Conservation (phyloP, 257 asterid genomes). For the Ophiorrhiza pumila region DNA sequence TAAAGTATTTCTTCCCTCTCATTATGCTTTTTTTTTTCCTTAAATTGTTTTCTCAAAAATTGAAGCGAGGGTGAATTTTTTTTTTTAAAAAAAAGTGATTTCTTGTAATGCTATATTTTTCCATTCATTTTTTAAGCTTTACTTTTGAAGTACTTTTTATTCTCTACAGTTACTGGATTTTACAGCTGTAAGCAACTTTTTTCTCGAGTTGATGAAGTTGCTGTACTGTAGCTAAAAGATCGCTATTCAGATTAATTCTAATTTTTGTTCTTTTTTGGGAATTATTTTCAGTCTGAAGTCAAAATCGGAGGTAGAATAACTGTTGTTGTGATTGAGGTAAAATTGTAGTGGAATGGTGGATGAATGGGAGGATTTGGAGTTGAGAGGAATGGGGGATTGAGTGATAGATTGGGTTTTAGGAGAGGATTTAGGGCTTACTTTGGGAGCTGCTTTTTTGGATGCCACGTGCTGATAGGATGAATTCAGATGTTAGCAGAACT, state of each 20-base stretch:
- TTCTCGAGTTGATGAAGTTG: constrained; percentile 6
- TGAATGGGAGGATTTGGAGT: constrained; percentile 41
- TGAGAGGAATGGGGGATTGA: constrained; percentile 9
- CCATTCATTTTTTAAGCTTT: not conserved
- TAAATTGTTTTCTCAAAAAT: not conserved
- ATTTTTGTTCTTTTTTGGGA: not conserved
- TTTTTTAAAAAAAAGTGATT: no score
- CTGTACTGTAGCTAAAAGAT: constrained; percentile 9
- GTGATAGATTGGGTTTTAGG: not conserved
- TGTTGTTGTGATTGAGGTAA: not conserved
- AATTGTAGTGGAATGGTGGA: constrained; percentile 25
- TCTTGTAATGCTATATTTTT: not conserved
- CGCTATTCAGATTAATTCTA: not conserved
- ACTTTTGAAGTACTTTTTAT: not conserved
- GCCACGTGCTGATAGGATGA: constrained; percentile 63
- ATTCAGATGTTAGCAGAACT: constrained; percentile 55
- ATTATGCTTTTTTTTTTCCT: not conserved
- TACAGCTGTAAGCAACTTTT: constrained; percentile 7
- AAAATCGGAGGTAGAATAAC: constrained; percentile 3
- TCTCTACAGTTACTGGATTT: constrained; percentile 8
- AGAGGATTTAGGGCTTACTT: constrained; percentile 36
- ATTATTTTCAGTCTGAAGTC: not conserved
- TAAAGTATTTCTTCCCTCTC: constrained; percentile 6
- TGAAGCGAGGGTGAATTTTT: not conserved
- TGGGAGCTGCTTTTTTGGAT: constrained; percentile 32